A percentile compares a stretch with the other conserved stretches of the same genome.
Evolutionary conservation across 345 rosid genomes (phyloP).

Genomic region (Gossypium stocksii): DNA sequence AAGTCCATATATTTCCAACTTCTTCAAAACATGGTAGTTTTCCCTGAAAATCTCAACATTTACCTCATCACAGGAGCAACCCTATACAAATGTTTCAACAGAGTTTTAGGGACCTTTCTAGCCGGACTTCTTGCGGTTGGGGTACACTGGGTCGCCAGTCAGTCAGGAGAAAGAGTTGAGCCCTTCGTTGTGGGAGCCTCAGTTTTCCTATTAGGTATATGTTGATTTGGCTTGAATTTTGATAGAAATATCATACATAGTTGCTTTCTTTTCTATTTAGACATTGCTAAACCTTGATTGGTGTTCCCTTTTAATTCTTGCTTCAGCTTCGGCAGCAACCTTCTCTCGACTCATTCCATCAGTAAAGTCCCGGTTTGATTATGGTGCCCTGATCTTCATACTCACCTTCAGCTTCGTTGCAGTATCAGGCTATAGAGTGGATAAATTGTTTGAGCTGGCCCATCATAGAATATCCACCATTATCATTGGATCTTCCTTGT

Average conservation of each 20-base stretch:
- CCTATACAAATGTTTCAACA: conserved; percentile 33
- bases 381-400: conserved; percentile 69
- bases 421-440: conserved; percentile 61
- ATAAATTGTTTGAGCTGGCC: conserved; percentile 50
- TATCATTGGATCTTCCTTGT: conserved; percentile 53
- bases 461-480: conserved; percentile 61
- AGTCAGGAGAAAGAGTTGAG: conserved; percentile 30
- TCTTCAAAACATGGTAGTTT: not conserved
- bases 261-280: conserved; percentile 4
- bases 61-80: conserved; percentile 35
- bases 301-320: not conserved
- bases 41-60: not conserved
- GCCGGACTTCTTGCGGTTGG: conserved; percentile 48
- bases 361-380: conserved; percentile 60
- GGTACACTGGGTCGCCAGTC: conserved; percentile 42
- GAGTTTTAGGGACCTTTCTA: conserved; percentile 35
- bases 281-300: not conserved
- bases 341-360: conserved; percentile 72
- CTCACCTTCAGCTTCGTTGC: conserved; percentile 72
- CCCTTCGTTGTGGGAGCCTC: conserved; percentile 36
- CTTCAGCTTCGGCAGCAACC: conserved; percentile 64
- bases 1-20: conserved; percentile 6
- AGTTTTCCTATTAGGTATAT: conserved; percentile 38
- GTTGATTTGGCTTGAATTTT: conserved; percentile 6
- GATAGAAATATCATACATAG: not conserved